phyloP scores from a whole-genome alignment of 2,329 filamentous ascomycete species.

The Aureobasidium sp. region DNA sequence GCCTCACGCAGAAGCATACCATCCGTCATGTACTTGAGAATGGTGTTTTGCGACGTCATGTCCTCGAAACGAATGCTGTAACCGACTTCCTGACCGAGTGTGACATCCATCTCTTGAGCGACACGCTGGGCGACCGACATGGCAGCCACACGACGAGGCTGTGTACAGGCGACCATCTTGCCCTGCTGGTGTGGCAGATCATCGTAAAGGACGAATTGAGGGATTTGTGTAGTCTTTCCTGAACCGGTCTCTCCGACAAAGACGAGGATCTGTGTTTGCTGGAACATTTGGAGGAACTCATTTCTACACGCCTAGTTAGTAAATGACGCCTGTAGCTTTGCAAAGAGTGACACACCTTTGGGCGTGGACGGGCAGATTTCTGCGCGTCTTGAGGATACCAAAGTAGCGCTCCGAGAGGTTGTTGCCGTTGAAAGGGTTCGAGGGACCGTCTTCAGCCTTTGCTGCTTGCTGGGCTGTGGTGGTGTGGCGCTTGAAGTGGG shows the following conservation, averaged over 20 bases:
- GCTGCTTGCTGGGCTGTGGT: slow-evolving; percentile 70
- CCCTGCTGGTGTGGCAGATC: slow-evolving; percentile 77
- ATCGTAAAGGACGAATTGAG: slow-evolving; percentile 95
- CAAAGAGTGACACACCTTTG: slow-evolving; percentile 52
- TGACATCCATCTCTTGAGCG: slow-evolving; percentile 90
- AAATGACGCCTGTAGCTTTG: background rate
- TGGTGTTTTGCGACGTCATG: slow-evolving; percentile 75
- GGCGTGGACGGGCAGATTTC: slow-evolving; percentile 82
- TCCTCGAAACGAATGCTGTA: slow-evolving; percentile 99
- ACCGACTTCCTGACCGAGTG: slow-evolving; percentile 86
- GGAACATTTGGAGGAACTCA: slow-evolving; percentile 90
- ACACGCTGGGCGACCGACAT: slow-evolving; percentile 99
- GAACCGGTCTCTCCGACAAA: slow-evolving; percentile 99
- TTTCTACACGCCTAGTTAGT: slow-evolving; percentile 43
- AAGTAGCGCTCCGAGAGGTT: slow-evolving; percentile 79
- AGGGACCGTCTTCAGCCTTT: slow-evolving; percentile 66
- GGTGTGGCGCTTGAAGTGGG: slow-evolving; percentile 63
- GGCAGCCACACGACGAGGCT: slow-evolving; percentile 92
- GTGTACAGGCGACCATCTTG: slow-evolving; percentile 94
- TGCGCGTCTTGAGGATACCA: slow-evolving; percentile 72
- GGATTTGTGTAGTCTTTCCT: slow-evolving; percentile 98
- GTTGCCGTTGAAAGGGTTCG: slow-evolving; percentile 76
- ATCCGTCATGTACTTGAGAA: slow-evolving; percentile 99
- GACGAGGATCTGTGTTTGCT: slow-evolving; percentile 89
- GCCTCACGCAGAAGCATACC: slow-evolving; percentile 96